These are phyloP conservation scores for Fusarium agapanthi DNA, from an alignment of 2,329 filamentous ascomycete species.

Conservation along the genomic window DNA sequence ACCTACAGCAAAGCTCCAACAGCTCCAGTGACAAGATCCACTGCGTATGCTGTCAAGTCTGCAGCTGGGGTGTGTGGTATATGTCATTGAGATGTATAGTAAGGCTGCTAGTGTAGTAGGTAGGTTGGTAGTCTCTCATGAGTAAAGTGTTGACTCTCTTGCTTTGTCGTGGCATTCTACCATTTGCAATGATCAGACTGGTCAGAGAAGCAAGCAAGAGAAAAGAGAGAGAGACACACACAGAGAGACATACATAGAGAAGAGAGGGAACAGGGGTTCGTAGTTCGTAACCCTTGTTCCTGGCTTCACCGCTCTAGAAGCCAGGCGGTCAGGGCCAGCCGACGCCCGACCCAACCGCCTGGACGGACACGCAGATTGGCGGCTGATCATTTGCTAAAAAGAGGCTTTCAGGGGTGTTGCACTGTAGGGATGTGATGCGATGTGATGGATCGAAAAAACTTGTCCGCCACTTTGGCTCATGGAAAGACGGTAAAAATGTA, in stretches of 20 bases:
- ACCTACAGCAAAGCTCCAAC: constrained; percentile 33
- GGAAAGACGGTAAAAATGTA: constrained; percentile 36
- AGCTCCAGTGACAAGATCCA: constrained; percentile 8
- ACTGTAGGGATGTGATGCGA: constrained; percentile 14
- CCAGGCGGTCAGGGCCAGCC: constrained; percentile 29
- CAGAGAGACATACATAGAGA: background rate
- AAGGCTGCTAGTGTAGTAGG: background rate
- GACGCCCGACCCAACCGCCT: constrained; percentile 34
- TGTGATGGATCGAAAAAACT: constrained; percentile 30
- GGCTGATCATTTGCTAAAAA: constrained; percentile 37
- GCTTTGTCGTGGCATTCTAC: constrained; percentile 21
- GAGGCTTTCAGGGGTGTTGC: constrained; percentile 17
- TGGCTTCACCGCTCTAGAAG: constrained; percentile 35
- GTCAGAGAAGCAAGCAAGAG: background rate
- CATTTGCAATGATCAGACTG: constrained; percentile 9
- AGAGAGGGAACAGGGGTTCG: background rate
- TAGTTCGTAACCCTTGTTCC: constrained; percentile 20
- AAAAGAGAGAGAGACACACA: background rate
- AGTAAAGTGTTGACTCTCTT: background rate
- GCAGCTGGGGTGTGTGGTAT: constrained; percentile 2
- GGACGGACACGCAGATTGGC: constrained; percentile 34
- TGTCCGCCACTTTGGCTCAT: constrained; percentile 32
- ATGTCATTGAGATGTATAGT: background rate
- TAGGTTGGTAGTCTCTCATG: background rate
- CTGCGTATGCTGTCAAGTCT: constrained; percentile 29